phyloP scores from a whole-genome alignment of 2,329 filamentous ascomycete genomes.

The Paraconiothyrium brasiliense region DNA sequence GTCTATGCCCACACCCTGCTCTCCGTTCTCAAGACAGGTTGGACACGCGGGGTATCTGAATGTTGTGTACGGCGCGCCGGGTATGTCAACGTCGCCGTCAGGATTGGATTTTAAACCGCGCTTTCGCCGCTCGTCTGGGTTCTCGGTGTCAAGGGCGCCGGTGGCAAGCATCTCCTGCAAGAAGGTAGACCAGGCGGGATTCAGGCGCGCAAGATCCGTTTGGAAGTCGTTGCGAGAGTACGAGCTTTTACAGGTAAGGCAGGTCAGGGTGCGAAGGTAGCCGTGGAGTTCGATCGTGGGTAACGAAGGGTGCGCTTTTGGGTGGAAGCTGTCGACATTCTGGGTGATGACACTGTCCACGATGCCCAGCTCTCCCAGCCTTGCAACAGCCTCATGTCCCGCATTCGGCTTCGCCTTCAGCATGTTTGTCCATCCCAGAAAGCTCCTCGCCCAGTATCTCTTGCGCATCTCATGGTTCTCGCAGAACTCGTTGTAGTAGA shows the following conservation, averaged over 20 bases:
- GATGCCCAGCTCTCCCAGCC: conserved; percentile 76
- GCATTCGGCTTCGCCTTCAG: conserved; percentile 80
- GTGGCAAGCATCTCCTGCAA: conserved; percentile 74
- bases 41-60: conserved; percentile 94
- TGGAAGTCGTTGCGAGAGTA: conserved; percentile 80
- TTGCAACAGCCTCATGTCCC: conserved; percentile 79
- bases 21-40: conserved; percentile 75
- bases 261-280: conserved; percentile 83
- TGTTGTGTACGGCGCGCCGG: conserved; percentile 84
- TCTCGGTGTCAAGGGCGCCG: conserved; percentile 80
- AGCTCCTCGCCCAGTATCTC: conserved; percentile 95
- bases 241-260: conserved; percentile 78
- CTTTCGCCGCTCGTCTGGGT: conserved; percentile 72
- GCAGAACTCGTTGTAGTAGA: conserved; percentile 92
- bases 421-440: conserved; percentile 88
- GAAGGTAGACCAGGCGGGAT: conserved; percentile 86
- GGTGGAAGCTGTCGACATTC: conserved; percentile 94
- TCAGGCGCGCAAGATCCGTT: conserved; percentile 75
- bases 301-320: conserved; percentile 75
- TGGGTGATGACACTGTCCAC: conserved; percentile 86
- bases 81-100: conserved; percentile 92
- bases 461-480: conserved; percentile 84
- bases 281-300: conserved; percentile 89
- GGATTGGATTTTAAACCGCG: conserved; percentile 85
- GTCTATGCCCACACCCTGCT: conserved; percentile 73